Conservation (phyloP, 768 basidiomycete genomes). For the Tylopilus plumbeoviolaceoides region DNA sequence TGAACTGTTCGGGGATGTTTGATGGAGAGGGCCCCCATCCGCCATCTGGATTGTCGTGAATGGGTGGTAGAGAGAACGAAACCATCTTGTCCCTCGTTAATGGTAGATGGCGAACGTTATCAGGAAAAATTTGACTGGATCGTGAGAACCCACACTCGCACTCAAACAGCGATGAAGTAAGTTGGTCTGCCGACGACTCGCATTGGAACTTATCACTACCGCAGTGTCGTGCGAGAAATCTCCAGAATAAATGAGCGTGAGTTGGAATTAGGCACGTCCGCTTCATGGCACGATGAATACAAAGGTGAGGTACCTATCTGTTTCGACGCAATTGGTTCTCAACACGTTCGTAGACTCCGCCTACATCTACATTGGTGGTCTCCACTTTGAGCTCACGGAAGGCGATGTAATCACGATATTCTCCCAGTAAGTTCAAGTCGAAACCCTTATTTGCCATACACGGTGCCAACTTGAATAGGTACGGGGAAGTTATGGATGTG, state of each 20-base stretch:
- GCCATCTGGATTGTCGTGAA: constrained; percentile 89
- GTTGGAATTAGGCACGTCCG: constrained; percentile 68
- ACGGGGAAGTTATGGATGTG: constrained; percentile 94
- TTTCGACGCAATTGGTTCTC: not conserved
- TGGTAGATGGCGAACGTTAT: constrained; percentile 14
- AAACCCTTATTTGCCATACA: not conserved
- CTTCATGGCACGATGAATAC: constrained; percentile 97
- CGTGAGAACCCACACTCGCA: constrained; percentile 21
- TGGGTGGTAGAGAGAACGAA: constrained; percentile 81
- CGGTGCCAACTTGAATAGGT: constrained; percentile 45
- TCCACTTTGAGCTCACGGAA: constrained; percentile 87
- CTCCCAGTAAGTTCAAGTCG: constrained; percentile 74
- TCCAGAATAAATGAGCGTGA: constrained; percentile 90
- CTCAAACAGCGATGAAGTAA: constrained; percentile 62
- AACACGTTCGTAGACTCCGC: constrained; percentile 66
- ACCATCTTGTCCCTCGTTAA: constrained; percentile 42
- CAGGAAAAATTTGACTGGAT: constrained; percentile 16
- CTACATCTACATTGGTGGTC: constrained; percentile 89
- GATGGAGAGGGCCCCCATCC: constrained; percentile 88
- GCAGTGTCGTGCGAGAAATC: constrained; percentile 89
- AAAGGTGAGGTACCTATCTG: constrained; percentile 47
- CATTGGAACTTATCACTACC: constrained; percentile 7
- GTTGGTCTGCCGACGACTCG: constrained; percentile 23
- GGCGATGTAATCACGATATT: constrained; percentile 97
- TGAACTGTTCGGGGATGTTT: constrained; percentile 85